These are phyloP conservation scores for Volvariella volvacea DNA, from an alignment of 1,284 basidiomycete species.

Conservation along the genomic window DNA sequence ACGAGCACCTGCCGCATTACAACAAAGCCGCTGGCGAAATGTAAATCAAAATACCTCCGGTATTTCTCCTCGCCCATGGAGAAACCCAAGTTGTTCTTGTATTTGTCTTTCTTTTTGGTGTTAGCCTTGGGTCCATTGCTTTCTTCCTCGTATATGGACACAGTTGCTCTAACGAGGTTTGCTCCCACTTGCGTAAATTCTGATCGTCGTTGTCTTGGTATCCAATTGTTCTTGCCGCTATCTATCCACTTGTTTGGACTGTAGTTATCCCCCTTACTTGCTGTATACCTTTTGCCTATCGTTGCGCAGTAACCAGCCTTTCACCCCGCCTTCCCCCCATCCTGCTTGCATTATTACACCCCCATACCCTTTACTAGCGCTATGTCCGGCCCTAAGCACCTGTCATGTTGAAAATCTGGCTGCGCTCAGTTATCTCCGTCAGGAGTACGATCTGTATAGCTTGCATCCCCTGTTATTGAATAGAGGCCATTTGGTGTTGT, in stretches of 20 bases:
- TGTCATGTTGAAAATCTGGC: no score
- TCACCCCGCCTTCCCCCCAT: background rate
- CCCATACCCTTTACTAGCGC: no score
- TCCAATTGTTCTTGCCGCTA: slow-evolving; percentile 6
- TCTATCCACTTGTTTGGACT: slow-evolving; percentile 15
- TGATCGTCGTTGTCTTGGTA: slow-evolving; percentile 1
- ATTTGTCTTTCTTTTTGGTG: slow-evolving; percentile 9
- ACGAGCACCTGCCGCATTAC: slow-evolving; percentile 63
- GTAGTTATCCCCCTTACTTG: slow-evolving; percentile 6
- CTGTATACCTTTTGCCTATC: slow-evolving; percentile 17
- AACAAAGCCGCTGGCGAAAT: slow-evolving; percentile 51
- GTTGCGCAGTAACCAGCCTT: background rate
- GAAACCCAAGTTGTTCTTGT: background rate
- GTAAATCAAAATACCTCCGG: slow-evolving; percentile 22
- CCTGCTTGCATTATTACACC: no score
- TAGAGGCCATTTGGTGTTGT: no score
- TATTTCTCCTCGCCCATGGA: background rate
- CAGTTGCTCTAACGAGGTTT: slow-evolving; percentile 1
- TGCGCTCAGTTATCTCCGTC: no score
- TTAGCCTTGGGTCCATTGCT: slow-evolving; percentile 10
- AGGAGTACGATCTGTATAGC: no score
- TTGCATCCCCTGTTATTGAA: no score
- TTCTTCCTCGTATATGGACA: slow-evolving; percentile 9
- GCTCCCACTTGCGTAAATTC: slow-evolving; percentile 1
- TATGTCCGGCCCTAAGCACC: no score